Conservation (phyloP, 2,329 filamentous ascomycete species). For the Dendrostoma leiphaemia region DNA sequence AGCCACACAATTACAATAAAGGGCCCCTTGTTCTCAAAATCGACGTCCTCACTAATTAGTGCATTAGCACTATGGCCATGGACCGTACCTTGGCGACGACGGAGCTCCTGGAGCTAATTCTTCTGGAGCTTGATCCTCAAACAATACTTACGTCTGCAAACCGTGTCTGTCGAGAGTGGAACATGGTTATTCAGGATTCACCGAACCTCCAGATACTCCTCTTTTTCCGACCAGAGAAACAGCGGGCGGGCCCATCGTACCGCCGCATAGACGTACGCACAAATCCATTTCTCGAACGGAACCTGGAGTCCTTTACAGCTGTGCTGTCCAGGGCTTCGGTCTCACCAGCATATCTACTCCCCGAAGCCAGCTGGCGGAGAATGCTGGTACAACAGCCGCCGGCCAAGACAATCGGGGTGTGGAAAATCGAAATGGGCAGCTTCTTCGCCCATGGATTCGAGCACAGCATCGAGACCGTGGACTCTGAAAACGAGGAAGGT, state of each 20-base stretch:
- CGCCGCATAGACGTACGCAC: neutral
- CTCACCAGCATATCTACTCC: neutral
- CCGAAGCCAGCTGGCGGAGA: constrained; percentile 9
- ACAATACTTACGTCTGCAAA: constrained; percentile 20
- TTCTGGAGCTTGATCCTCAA: constrained; percentile 18
- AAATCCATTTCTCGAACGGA: constrained; percentile 1
- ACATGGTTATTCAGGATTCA: constrained; percentile 4
- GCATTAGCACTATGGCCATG: neutral
- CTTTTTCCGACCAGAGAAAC: constrained; percentile 11
- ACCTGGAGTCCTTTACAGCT: neutral
- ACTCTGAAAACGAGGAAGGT: neutral
- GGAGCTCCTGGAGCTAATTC: constrained; percentile 22
- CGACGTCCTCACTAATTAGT: neutral
- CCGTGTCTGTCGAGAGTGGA: constrained; percentile 19
- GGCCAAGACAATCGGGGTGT: constrained; percentile 4
- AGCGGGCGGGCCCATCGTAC: neutral
- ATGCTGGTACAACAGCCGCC: constrained; percentile 17
- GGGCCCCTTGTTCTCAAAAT: neutral
- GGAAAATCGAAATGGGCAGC: constrained; percentile 4
- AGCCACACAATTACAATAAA: neutral
- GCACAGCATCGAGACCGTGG: neutral
- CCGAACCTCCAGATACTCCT: constrained; percentile 4
- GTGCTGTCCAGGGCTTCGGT: neutral
- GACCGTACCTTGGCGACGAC: constrained; percentile 11
- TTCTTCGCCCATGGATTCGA: neutral